These are phyloP conservation scores for Lentinula lateritia DNA, from an alignment of 768 basidiomycete species.

Conservation along the genomic window DNA sequence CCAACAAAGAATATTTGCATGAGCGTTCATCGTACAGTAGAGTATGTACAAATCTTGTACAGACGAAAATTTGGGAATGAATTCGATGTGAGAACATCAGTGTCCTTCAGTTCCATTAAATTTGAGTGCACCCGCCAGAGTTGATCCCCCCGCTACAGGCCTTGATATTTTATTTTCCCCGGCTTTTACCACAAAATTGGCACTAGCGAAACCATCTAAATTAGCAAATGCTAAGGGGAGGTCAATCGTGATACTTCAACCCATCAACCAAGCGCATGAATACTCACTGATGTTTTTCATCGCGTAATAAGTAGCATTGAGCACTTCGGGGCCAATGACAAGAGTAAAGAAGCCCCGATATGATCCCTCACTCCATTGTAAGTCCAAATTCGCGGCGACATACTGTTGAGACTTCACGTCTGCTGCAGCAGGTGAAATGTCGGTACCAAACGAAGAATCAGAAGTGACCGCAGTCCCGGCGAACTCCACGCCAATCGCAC, in stretches of 20 bases:
- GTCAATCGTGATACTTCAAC: background rate
- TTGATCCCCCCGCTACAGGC: conserved; percentile 41
- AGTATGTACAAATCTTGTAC: background rate
- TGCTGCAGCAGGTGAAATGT: conserved; percentile 31
- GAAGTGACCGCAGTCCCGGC: conserved; percentile 58
- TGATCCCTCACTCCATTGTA: conserved; percentile 59
- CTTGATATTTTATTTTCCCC: conserved; percentile 42
- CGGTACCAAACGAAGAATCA: conserved; percentile 37
- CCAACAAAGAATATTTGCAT: too few relatives aligned
- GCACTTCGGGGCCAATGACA: conserved; percentile 34
- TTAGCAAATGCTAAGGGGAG: conserved; percentile 29
- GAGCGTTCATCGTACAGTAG: too few relatives aligned
- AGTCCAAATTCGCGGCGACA: conserved; percentile 37
- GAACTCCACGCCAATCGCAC: conserved; percentile 55
- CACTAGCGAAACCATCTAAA: conserved; percentile 38
- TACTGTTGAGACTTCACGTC: conserved; percentile 30
- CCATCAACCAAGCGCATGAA: background rate
- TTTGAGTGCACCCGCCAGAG: conserved; percentile 40
- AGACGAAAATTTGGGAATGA: too few relatives aligned
- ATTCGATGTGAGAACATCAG: background rate
- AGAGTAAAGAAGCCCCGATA: conserved; percentile 58
- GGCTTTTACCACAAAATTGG: conserved; percentile 33
- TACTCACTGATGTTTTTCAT: conserved; percentile 43
- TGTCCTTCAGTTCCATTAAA: conserved; percentile 10
- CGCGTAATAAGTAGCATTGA: conserved; percentile 50